Evolutionary conservation across 345 rosid genomes (phyloP).

Genomic region (Trapa bicornis): DNA sequence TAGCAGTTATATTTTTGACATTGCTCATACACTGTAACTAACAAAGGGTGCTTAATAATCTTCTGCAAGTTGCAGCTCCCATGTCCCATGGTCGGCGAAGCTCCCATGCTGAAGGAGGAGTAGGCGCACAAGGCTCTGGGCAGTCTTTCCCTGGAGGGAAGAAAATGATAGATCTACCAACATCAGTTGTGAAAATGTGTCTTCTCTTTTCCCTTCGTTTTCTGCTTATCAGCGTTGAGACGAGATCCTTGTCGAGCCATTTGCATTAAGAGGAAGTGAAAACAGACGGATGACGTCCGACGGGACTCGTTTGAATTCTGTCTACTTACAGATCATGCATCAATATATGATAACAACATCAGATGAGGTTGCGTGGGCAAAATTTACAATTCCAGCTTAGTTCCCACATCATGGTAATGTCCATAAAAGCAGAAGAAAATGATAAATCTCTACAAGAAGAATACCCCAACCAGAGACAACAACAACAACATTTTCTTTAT

Average conservation of each 20-base stretch:
- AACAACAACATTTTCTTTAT: not conserved
- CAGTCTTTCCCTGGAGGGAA: not conserved
- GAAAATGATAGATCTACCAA: not conserved
- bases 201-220: not conserved
- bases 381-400: too few species aligned
- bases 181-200: not conserved
- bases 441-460: not conserved
- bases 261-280: not conserved
- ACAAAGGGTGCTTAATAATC: not conserved
- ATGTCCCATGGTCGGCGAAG: slow-evolving; percentile 13
- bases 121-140: slow-evolving; percentile 9
- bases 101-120: slow-evolving; percentile 33
- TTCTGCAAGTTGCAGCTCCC: slow-evolving; percentile 30
- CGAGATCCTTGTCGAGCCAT: not conserved
- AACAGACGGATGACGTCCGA: not conserved
- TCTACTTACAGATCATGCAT: too few species aligned
- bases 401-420: too few species aligned
- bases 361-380: too few species aligned
- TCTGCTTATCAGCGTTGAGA: not conserved
- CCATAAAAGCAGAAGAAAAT: not conserved
- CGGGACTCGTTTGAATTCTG: too few species aligned
- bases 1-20: not conserved
- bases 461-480: not conserved
- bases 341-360: too few species aligned
- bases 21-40: not conserved